These are phyloP conservation scores for Lasiosphaeriaceae sp. DNA, from an alignment of 495 filamentous ascomycete species.

Conservation along the genomic window DNA sequence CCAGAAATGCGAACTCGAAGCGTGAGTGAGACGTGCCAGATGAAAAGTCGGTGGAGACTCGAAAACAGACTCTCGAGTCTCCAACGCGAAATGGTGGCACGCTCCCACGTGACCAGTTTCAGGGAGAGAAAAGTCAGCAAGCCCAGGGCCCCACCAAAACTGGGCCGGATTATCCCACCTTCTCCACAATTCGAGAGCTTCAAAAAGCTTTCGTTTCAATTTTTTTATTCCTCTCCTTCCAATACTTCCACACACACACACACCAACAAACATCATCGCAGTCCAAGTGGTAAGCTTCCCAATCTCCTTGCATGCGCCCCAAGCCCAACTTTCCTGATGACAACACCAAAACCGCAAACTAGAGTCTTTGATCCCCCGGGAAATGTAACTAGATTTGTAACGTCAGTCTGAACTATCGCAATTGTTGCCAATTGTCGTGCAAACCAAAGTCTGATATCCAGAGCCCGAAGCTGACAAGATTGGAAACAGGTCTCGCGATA, in stretches of 20 bases:
- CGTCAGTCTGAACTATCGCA: constrained; percentile 88
- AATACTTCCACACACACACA: constrained; percentile 14
- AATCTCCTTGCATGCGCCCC: constrained; percentile 7
- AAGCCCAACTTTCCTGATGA: constrained; percentile 46
- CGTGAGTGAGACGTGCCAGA: background rate
- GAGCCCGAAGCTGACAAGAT: constrained; percentile 4
- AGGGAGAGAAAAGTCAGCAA: background rate
- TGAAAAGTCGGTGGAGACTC: background rate
- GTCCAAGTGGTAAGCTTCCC: constrained; percentile 27
- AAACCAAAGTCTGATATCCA: background rate
- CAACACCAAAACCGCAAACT: constrained; percentile 91
- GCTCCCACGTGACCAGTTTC: constrained; percentile 19
- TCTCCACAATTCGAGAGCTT: constrained; percentile 27
- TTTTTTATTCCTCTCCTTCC: constrained; percentile 19
- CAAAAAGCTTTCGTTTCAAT: constrained; percentile 24
- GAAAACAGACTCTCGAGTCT: background rate
- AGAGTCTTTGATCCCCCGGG: constrained; percentile 99
- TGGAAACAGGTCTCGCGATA: background rate
- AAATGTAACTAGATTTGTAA: constrained; percentile 93
- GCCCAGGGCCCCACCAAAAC: constrained; percentile 6
- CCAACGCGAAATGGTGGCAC: constrained; percentile 19
- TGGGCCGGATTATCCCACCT: constrained; percentile 19
- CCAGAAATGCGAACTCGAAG: background rate
- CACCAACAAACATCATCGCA: constrained; percentile 5
- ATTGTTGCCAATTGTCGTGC: constrained; percentile 11